Conservation (phyloP, 768 basidiomycete genomes). For the Russula olivacea region DNA sequence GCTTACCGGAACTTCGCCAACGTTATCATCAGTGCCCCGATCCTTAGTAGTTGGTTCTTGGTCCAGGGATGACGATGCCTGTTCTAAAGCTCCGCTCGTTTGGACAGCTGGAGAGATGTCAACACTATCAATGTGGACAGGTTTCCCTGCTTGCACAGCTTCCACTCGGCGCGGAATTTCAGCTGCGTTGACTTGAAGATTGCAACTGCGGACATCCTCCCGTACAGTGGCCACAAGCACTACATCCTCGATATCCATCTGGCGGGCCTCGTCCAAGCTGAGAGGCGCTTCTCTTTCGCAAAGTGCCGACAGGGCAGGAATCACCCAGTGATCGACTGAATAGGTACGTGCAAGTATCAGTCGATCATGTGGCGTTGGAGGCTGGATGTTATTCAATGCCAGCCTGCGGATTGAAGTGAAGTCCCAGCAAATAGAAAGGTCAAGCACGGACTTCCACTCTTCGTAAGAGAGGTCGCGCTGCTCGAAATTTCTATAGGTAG, state of each 20-base stretch:
- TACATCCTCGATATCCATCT: constrained; percentile 14
- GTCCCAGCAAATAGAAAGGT: constrained; percentile 30
- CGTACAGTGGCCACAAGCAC: constrained; percentile 6
- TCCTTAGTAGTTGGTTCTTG: not conserved
- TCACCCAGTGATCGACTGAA: constrained; percentile 11
- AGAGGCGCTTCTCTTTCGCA: constrained; percentile 7
- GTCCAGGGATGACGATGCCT: not conserved
- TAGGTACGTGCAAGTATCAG: constrained; percentile 11
- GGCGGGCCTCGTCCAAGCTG: constrained; percentile 2
- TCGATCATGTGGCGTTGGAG: constrained; percentile 6
- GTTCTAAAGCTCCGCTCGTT: not conserved
- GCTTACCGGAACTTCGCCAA: not conserved
- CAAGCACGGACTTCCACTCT: constrained; percentile 29
- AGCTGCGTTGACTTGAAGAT: not conserved
- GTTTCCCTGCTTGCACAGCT: not conserved
- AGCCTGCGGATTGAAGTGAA: constrained; percentile 28
- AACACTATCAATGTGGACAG: not conserved
- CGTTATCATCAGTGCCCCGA: not conserved
- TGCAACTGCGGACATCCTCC: not conserved
- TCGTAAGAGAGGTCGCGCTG: constrained; percentile 19
- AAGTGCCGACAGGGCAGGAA: constrained; percentile 9
- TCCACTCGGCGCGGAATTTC: not conserved
- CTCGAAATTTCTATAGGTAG: constrained; percentile 5
- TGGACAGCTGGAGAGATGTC: not conserved
- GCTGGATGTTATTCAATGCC: not conserved